Evolutionary conservation across 2,329 filamentous ascomycete genomes (phyloP).

Genomic region (Fusarium metavorans): DNA sequence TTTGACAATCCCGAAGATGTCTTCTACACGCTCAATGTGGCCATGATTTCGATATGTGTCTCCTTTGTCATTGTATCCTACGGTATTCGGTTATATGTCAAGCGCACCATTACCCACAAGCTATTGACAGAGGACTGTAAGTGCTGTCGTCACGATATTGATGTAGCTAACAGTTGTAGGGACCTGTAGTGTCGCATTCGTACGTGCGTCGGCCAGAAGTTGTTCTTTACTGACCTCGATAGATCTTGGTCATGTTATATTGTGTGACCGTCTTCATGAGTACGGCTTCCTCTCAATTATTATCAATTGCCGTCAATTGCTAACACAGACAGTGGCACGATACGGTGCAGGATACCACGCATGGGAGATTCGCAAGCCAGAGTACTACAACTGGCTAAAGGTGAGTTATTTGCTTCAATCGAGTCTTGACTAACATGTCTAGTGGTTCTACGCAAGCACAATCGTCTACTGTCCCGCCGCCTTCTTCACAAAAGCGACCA

Average conservation of each 20-base stretch:
- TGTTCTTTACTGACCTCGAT: constrained; percentile 1
- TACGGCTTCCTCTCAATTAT: not conserved
- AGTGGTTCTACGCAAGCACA: constrained; percentile 41
- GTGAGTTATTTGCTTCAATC: not conserved
- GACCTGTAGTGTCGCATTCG: constrained; percentile 35
- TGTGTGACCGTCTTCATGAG: constrained; percentile 28
- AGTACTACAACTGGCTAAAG: constrained; percentile 38
- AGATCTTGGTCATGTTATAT: constrained; percentile 23
- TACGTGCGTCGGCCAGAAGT: not conserved
- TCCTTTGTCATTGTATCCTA: constrained; percentile 23
- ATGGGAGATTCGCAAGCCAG: constrained; percentile 31
- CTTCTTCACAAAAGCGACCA: constrained; percentile 41
- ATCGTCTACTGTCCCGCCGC: constrained; percentile 35
- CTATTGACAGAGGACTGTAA: constrained; percentile 33
- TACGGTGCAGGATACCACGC: constrained; percentile 37
- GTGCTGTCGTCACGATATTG: not conserved
- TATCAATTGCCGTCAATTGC: not conserved
- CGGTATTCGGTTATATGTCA: constrained; percentile 30
- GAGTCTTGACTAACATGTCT: not conserved
- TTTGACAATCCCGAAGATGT: constrained; percentile 33
- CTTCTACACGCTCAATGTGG: constrained; percentile 34
- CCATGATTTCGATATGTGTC: constrained; percentile 20
- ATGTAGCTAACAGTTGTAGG: constrained; percentile 19
- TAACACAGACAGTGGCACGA: constrained; percentile 23
- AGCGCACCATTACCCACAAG: constrained; percentile 25